Evolutionary conservation across 805 yeast species (phyloP).

Genomic region (Saturnispora gosingensis): DNA sequence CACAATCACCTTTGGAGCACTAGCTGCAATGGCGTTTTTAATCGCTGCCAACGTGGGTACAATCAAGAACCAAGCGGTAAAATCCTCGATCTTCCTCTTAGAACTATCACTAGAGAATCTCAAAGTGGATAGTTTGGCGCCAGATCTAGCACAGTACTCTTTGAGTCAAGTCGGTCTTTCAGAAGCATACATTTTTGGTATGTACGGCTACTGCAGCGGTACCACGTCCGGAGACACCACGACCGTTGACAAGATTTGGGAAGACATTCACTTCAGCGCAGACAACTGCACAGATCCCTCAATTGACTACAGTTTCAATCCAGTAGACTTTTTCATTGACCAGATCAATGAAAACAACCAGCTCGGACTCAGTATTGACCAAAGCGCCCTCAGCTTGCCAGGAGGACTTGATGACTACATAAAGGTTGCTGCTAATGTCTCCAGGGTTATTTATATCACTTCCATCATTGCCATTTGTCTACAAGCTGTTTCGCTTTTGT

Average conservation of each 20-base stretch:
- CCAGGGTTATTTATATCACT: conserved; percentile 52
- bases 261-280: conserved; percentile 27
- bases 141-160: not conserved
- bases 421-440: conserved; percentile 35
- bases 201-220: conserved; percentile 59
- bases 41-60: conserved; percentile 47
- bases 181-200: conserved; percentile 44
- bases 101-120: conserved; percentile 34
- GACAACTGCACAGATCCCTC: conserved; percentile 42
- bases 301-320: conserved; percentile 49
- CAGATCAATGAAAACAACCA: conserved; percentile 9
- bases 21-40: conserved; percentile 37
- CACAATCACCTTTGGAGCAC: conserved; percentile 18
- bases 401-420: conserved; percentile 39
- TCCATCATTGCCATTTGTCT: conserved; percentile 40
- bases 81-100: conserved; percentile 39
- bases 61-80: conserved; percentile 32
- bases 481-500: conserved; percentile 34
- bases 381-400: conserved; percentile 41
- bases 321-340: conserved; percentile 26
- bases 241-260: conserved; percentile 7
- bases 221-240: conserved; percentile 10
- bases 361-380: conserved; percentile 7
- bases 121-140: conserved; percentile 10
- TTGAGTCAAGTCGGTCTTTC: conserved; percentile 30